Conservation (phyloP, 31 red algal species). For the Bonnemaisonia californica region DNA sequence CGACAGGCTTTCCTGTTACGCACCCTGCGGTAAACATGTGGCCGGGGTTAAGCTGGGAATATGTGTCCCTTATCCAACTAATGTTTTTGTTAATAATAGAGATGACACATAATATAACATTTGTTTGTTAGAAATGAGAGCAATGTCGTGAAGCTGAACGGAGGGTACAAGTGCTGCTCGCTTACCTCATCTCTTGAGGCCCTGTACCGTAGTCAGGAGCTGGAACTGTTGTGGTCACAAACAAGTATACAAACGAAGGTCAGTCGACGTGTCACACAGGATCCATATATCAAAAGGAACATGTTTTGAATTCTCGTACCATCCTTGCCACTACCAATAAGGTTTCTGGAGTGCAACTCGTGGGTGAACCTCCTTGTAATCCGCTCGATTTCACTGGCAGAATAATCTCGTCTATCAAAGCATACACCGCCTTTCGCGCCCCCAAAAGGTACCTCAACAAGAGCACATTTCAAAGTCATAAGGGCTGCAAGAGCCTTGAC, state of each 20-base stretch:
- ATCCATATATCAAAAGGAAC: too few species aligned
- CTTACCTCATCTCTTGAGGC: conserved; percentile 85
- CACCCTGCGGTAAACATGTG: conserved; percentile 89
- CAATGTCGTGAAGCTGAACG: neutral
- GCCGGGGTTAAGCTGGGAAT: conserved; percentile 74
- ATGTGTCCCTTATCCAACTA: conserved; percentile 96
- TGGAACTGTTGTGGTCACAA: conserved; percentile 57
- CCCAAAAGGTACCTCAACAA: conserved; percentile 93
- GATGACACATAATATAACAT: neutral
- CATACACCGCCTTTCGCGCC: conserved; percentile 96
- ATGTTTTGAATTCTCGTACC: conserved; percentile 33
- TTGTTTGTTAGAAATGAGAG: too few species aligned
- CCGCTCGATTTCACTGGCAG: conserved; percentile 77
- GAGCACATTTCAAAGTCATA: conserved; percentile 99
- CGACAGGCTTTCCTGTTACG: conserved; percentile 96
- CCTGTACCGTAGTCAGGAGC: conserved; percentile 98
- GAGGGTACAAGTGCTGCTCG: conserved; percentile 27
- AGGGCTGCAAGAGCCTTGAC: conserved; percentile 92
- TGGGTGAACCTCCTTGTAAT: conserved; percentile 89
- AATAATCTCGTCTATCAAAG: conserved; percentile 77
- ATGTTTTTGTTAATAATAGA: neutral
- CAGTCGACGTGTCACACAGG: too few species aligned
- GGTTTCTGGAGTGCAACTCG: conserved; percentile 81
- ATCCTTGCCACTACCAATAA: conserved; percentile 75
- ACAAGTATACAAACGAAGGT: neutral